These are phyloP conservation scores for Starmerella davenportii DNA, from an alignment of 805 yeast genomes.

Conservation along the genomic window DNA sequence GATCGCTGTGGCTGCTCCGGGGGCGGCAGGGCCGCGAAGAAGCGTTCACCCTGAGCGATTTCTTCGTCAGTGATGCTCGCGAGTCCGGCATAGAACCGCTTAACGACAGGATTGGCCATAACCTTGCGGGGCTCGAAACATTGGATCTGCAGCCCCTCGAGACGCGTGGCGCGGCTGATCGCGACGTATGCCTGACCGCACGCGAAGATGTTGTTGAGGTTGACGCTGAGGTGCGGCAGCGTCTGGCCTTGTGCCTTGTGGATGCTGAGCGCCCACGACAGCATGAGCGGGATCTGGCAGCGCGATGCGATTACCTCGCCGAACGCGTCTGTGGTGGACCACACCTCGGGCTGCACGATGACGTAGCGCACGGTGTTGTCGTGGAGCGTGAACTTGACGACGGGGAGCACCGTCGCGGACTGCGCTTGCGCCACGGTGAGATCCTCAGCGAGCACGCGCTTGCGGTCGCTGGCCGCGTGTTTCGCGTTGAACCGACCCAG, in stretches of 20 bases:
- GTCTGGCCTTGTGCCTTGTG: conserved; percentile 96
- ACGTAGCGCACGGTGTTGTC: conserved; percentile 62
- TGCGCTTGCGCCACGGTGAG: conserved; percentile 2
- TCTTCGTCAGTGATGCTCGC: conserved; percentile 3
- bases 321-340: conserved; percentile 61
- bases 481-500: conserved; percentile 1
- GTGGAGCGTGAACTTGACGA: conserved; percentile 56
- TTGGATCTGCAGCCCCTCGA: conserved; percentile 66
- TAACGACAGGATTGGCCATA: conserved; percentile 51
- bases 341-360: conserved; percentile 61
- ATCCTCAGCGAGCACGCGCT: conserved; percentile 8
- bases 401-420: conserved; percentile 31
- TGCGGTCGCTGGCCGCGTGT: conserved; percentile 1
- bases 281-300: conserved; percentile 64
- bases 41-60: conserved; percentile 6
- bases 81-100: conserved; percentile 36
- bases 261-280: conserved; percentile 94
- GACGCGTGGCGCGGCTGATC: conserved; percentile 67
- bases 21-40: too few species aligned
- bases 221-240: conserved; percentile 55
- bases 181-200: conserved; percentile 96
- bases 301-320: conserved; percentile 54
- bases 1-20: too few species aligned
- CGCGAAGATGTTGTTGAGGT: conserved; percentile 60
- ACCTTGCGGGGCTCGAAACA: conserved; percentile 52